Evolutionary conservation across 805 yeast species (phyloP), one percentile per base, ranked within the genome.

Genomic region (Starmerella stigmatis): DNA sequence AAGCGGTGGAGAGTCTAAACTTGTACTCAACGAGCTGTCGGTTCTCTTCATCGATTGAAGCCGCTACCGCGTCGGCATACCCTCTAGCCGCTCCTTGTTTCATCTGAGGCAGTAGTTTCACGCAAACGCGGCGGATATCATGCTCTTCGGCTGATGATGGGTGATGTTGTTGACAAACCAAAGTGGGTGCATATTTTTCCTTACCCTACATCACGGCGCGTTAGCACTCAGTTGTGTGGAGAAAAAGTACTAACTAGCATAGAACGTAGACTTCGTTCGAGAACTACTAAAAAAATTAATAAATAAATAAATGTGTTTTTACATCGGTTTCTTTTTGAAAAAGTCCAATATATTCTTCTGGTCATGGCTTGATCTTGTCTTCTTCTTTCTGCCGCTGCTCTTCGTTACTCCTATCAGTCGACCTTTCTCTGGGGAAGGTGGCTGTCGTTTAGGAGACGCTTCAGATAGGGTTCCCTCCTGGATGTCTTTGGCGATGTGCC

Each of bases 401-500:
- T 41, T 27, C 7, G 25, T 31, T 15, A 11, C 19, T 17, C n/a
- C n/a, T n/a, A n/a, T n/a, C n/a, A n/a, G n/a, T n/a, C n/a, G 23
- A 5, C 32, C 32, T 4, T 32, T n/a, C 13, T 34, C n/a, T 5
- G 27, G 37, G 21, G 39, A 13, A 4, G 44, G 32, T 3, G 41
- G 41, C 27, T 19, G 9, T 6, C 33, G 19, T 17, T 13, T 12
- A 4, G 12, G 26, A 4, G 6, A 17, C 26, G 8, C 19, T 5
- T 27, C 12, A 5, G 20, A 21, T 11, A 26, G 12, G 8, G 5
- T 15, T 16, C 36, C 35, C 5, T 44, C 39, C 43, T 50, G 60
- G 38, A 67, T 50, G 9, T 53, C 51, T 39, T 47, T 48, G 5
- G 72, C 72, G 43, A 59, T 57, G 35, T 67, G 72, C 66, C 68